Evolutionary conservation across 805 yeast species (phyloP).

Genomic region (Ogataea minuta): DNA sequence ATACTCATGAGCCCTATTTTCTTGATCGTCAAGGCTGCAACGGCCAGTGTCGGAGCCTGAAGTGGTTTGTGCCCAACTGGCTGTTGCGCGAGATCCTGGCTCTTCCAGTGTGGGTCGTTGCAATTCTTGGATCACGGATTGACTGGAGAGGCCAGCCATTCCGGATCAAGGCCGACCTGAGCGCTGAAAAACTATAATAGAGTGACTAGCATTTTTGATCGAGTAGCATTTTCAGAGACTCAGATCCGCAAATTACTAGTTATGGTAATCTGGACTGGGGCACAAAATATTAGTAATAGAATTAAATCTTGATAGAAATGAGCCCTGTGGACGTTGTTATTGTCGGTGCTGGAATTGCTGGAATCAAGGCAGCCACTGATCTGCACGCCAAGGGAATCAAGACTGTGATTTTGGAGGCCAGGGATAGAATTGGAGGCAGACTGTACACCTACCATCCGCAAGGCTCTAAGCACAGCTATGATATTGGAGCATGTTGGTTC

Average conservation of each 20-base stretch:
- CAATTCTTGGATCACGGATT: constrained; percentile 72
- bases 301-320: constrained; percentile 1
- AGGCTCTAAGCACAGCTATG: constrained; percentile 33
- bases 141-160: constrained; percentile 83
- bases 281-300: neutral
- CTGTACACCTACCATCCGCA: constrained; percentile 32
- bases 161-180: constrained; percentile 65
- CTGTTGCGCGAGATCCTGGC: constrained; percentile 68
- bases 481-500: constrained; percentile 56
- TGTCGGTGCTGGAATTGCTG: constrained; percentile 53
- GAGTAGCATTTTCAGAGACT: neutral
- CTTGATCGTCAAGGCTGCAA: constrained; percentile 36
- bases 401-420: constrained; percentile 45
- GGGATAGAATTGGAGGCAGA: constrained; percentile 47
- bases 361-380: constrained; percentile 47
- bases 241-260: neutral
- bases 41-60: constrained; percentile 42
- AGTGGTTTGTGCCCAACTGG: constrained; percentile 51
- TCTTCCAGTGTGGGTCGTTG: constrained; percentile 78
- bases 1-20: constrained; percentile 7
- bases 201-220: neutral
- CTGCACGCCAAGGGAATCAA: constrained; percentile 33
- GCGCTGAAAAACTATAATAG: constrained; percentile 59
- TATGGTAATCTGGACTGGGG: too few species aligned
- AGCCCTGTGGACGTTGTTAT: constrained; percentile 34